Evolutionary conservation across 352 stramenopile genomes (phyloP), one percentile per base, ranked within the genome.

Genomic region (Saprolegnia diclina): DNA sequence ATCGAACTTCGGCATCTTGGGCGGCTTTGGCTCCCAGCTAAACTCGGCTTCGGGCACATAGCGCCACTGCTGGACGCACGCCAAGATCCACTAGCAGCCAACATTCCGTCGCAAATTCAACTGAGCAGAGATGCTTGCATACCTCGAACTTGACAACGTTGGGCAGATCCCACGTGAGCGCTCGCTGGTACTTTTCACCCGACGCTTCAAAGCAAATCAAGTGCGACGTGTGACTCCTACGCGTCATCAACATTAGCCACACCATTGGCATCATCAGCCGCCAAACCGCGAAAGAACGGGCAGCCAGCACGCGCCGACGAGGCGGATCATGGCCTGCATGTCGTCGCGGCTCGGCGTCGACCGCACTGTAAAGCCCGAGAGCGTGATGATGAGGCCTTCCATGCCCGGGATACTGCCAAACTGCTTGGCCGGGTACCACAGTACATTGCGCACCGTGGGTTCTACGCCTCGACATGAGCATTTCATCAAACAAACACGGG

Each of bases 121-220:
- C n/a, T n/a, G n/a, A n/a, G n/a, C n/a, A n/a, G n/a, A n/a, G n/a
- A n/a, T n/a, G n/a, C n/a, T n/a, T n/a, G n/a, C 74, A n/a, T 75
- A 94, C 87, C 79, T 95, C 78, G 32, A 89, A 83, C 35, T 76
- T 84, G 59, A 94, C 74, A 29, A 95, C 83, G 63, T 95, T 92
- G 22, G 85, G 71, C 40, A 92, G 89, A 50, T 77, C 73, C 87
- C 87, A 95, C 61, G 81, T 91, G 61, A 90, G 65, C 10, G 87
- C 83, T 62, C 88, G 91, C 72, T 94, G 90, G 73, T 85, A 95
- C 62, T 95, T 95, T 54, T 95, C 87, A 16, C 87, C 87, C 13
- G 77, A 82, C 0, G 80, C 70, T 76, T 92, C 87, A 56, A 83
- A 82, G 64, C 85, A 94, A 7, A 95, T 66, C 50, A 95, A 70